These are phyloP conservation scores for Phaeosphaeria sp. DNA, from an alignment of 2,329 filamentous ascomycete genomes.

Conservation along the genomic window DNA sequence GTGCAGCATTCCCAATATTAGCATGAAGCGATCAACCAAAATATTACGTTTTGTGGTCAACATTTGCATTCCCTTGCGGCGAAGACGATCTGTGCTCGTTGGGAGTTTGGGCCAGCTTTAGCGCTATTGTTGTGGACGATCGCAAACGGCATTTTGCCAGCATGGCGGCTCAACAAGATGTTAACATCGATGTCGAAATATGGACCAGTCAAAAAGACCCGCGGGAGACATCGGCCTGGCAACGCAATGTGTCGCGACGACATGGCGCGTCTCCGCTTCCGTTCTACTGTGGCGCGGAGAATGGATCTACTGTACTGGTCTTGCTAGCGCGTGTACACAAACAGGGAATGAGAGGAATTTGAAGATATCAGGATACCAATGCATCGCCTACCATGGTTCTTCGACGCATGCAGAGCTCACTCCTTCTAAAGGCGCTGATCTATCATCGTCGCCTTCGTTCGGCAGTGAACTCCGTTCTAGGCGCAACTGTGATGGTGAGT, in stretches of 20 bases:
- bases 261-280: background rate
- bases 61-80: slow-evolving; percentile 3
- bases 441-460: background rate
- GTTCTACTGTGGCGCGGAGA: background rate
- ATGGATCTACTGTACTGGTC: background rate
- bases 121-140: background rate
- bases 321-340: background rate
- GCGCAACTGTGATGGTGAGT: slow-evolving; percentile 8
- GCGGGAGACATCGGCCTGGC: background rate
- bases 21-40: no score
- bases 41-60: background rate
- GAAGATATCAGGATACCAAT: background rate
- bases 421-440: background rate
- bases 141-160: background rate
- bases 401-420: background rate
- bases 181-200: background rate
- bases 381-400: background rate
- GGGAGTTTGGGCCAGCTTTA: background rate
- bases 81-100: slow-evolving; percentile 4
- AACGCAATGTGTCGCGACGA: slow-evolving; percentile 1
- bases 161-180: slow-evolving; percentile 4
- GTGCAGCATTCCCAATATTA: no score
- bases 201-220: background rate
- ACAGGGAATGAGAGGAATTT: slow-evolving; percentile 1
- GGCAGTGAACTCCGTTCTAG: background rate